These are phyloP conservation scores for Ceratobasidium theobromae DNA, from an alignment of 1,284 basidiomycete species.

Conservation along the genomic window DNA sequence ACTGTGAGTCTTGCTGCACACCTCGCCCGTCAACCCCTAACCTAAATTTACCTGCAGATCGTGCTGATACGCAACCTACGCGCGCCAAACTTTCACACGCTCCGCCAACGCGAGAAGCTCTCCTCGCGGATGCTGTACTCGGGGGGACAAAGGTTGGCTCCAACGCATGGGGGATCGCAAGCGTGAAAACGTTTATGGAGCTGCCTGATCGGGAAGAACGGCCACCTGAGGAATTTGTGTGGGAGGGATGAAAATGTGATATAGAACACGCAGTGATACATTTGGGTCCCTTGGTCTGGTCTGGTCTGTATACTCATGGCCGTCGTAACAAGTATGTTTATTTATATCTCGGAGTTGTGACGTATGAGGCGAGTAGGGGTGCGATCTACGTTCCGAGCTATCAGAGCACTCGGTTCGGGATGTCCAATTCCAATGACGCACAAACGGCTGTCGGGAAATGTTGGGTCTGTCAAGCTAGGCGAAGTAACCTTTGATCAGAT, in stretches of 20 bases:
- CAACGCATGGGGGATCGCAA: conserved; percentile 73
- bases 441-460: too few species aligned
- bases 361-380: background rate
- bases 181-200: conserved; percentile 74
- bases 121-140: conserved; percentile 47
- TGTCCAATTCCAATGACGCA: too few species aligned
- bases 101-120: conserved; percentile 49
- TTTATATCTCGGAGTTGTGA: background rate
- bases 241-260: conserved; percentile 7
- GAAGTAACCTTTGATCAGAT: too few species aligned
- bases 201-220: background rate
- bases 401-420: too few species aligned
- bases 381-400: background rate
- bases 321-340: conserved; percentile 11
- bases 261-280: too few species aligned
- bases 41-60: conserved; percentile 51
- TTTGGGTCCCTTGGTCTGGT: background rate
- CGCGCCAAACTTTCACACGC: conserved; percentile 60
- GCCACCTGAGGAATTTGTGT: conserved; percentile 6
- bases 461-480: too few species aligned
- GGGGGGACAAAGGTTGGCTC: conserved; percentile 73
- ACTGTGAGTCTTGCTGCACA: conserved; percentile 58
- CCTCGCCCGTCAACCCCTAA: background rate
- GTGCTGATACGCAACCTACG: conserved; percentile 69
- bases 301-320: background rate